phyloP scores from a whole-genome alignment of 2,329 filamentous ascomycete species.

The Talaromyces amestolkiae region DNA sequence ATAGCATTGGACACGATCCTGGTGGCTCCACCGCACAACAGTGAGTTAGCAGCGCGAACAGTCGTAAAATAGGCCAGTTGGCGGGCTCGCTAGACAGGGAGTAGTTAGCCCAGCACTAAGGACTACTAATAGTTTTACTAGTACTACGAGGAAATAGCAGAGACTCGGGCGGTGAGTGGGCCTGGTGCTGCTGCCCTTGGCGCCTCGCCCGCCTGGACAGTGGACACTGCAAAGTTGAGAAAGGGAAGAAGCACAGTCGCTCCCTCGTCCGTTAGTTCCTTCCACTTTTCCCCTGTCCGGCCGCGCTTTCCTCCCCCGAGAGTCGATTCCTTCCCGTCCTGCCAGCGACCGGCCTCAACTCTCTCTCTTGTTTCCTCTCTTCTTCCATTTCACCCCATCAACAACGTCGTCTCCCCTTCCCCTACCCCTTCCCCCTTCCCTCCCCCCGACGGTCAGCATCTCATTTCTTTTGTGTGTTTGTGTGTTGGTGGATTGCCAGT shows the following conservation, averaged over 20 bases:
- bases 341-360: not conserved
- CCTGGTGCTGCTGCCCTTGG: not conserved
- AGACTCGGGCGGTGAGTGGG: conserved; percentile 20
- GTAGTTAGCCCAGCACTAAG: not conserved
- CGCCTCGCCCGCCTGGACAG: not conserved
- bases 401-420: conserved; percentile 19
- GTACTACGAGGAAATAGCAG: not conserved
- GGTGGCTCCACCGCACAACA: conserved; percentile 11
- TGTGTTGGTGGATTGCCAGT: conserved; percentile 14
- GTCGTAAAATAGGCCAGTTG: conserved; percentile 1
- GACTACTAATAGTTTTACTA: too few species aligned
- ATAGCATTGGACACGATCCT: not conserved
- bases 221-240: not conserved
- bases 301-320: conserved; percentile 3
- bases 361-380: conserved; percentile 7
- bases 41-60: not conserved
- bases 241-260: not conserved
- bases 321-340: conserved; percentile 12
- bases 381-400: conserved; percentile 17
- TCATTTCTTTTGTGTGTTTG: conserved; percentile 18
- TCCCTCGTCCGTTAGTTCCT: conserved; percentile 9
- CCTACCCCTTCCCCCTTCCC: conserved; percentile 19
- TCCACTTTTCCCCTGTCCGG: conserved; percentile 7
- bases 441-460: conserved; percentile 21
- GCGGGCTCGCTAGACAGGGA: conserved; percentile 9